Conservation (phyloP, 257 asterid genomes). For the Sherardia arvensis region DNA sequence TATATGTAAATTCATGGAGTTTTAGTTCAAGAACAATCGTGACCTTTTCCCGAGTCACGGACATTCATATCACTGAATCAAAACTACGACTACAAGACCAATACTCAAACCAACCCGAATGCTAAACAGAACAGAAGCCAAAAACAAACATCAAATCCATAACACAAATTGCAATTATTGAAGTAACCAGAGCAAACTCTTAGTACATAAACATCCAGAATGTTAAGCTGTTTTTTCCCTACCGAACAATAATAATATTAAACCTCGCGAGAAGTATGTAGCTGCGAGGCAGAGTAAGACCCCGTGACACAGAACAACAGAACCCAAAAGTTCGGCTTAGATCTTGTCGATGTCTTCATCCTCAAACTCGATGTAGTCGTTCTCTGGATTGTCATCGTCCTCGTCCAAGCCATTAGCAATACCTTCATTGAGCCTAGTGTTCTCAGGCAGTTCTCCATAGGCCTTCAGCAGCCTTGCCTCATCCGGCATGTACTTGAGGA, state of each 20-base stretch:
- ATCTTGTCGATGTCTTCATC: constrained; percentile 88
- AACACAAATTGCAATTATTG: constrained; percentile 19
- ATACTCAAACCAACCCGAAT: no score
- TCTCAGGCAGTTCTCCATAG: constrained; percentile 90
- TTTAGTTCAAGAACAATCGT: no score
- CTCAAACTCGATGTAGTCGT: constrained; percentile 71
- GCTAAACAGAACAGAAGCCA: not conserved
- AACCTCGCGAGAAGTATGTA: constrained; percentile 11
- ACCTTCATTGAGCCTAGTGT: constrained; percentile 74
- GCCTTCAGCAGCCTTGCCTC: constrained; percentile 94
- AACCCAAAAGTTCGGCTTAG: constrained; percentile 17
- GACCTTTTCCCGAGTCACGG: no score
- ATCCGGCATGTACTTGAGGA: constrained; percentile 83
- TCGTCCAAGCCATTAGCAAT: constrained; percentile 60
- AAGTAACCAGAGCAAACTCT: constrained; percentile 14
- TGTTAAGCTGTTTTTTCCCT: not conserved
- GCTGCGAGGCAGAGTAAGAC: not conserved
- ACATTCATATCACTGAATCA: no score
- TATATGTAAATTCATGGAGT: no score
- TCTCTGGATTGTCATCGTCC: constrained; percentile 59
- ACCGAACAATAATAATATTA: not conserved
- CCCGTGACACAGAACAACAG: constrained; percentile 3
- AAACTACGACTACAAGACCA: no score
- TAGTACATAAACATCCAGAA: constrained; percentile 17
- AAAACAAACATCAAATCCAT: not conserved